Evolutionary conservation across 2,329 filamentous ascomycete genomes (phyloP).

Genomic region (Aspergillus intermedius): DNA sequence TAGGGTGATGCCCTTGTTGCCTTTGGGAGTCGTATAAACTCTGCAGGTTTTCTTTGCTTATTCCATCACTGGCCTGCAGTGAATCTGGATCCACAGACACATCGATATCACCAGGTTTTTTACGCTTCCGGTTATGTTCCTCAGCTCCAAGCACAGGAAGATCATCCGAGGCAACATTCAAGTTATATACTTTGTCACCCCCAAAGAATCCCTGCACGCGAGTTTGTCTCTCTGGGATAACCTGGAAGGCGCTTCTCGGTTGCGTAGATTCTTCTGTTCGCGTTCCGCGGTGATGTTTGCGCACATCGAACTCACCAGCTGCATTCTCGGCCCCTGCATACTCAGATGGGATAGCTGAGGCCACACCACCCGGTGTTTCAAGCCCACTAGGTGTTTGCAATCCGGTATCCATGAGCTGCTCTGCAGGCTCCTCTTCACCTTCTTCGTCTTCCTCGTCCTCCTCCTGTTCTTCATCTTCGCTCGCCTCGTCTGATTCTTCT

Average conservation of each 20-base stretch:
- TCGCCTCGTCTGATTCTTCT: constrained; percentile 62
- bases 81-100: constrained; percentile 84
- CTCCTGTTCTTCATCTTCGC: constrained; percentile 67
- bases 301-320: constrained; percentile 80
- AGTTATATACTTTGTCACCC: constrained; percentile 86
- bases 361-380: constrained; percentile 74
- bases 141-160: constrained; percentile 74
- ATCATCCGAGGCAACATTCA: constrained; percentile 55
- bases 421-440: constrained; percentile 37
- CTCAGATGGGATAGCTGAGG: constrained; percentile 74
- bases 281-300: constrained; percentile 76
- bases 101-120: constrained; percentile 94
- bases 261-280: constrained; percentile 76
- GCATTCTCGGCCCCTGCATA: constrained; percentile 69
- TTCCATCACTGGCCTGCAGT: constrained; percentile 64
- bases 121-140: constrained; percentile 71
- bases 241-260: constrained; percentile 76
- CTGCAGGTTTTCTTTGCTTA: constrained; percentile 78
- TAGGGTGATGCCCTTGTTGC: constrained; percentile 59
- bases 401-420: constrained; percentile 37
- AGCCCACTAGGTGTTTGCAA: constrained; percentile 61
- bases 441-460: constrained; percentile 48
- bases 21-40: constrained; percentile 69
- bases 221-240: constrained; percentile 82
- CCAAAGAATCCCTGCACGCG: constrained; percentile 91